These are phyloP conservation scores for Curvularia spicifera DNA, from an alignment of 2,329 filamentous ascomycete species.

Conservation along the genomic window DNA sequence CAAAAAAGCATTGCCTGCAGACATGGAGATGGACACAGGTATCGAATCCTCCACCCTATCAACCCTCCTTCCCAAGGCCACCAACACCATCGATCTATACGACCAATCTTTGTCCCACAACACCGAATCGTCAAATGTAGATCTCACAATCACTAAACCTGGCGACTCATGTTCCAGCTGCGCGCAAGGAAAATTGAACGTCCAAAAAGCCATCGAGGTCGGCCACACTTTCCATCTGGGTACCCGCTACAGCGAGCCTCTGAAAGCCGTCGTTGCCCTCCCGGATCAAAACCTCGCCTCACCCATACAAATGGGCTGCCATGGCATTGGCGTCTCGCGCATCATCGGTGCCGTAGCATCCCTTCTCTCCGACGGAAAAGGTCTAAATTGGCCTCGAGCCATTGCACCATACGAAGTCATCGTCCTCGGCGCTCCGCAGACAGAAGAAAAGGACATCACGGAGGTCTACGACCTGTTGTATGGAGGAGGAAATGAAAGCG, in stretches of 20 bases:
- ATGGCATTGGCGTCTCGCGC: conserved; percentile 91
- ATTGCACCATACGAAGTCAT: conserved; percentile 85
- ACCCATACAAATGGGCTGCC: conserved; percentile 90
- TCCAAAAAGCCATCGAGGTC: conserved; percentile 81
- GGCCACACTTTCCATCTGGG: conserved; percentile 96
- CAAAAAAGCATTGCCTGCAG: conserved; percentile 59
- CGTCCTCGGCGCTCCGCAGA: conserved; percentile 62
- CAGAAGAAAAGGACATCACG: conserved; percentile 57
- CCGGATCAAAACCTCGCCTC: conserved; percentile 52
- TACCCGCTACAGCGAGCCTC: conserved; percentile 80
- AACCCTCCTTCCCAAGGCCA: conserved; percentile 29
- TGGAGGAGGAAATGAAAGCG: background rate
- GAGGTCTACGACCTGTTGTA: conserved; percentile 69
- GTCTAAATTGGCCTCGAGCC: conserved; percentile 84
- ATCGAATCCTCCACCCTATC: conserved; percentile 57
- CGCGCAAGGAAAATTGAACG: conserved; percentile 63
- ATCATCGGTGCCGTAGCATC: conserved; percentile 88
- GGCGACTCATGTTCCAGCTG: conserved; percentile 80
- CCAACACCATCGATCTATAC: conserved; percentile 22
- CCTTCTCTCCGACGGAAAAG: conserved; percentile 68
- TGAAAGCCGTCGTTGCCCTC: conserved; percentile 67
- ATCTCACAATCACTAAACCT: conserved; percentile 68
- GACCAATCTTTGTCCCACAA: conserved; percentile 27
- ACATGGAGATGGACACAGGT: conserved; percentile 73
- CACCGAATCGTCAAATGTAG: conserved; percentile 35